phyloP scores from a whole-genome alignment of 2,329 filamentous ascomycete species.

The Alternaria solani region DNA sequence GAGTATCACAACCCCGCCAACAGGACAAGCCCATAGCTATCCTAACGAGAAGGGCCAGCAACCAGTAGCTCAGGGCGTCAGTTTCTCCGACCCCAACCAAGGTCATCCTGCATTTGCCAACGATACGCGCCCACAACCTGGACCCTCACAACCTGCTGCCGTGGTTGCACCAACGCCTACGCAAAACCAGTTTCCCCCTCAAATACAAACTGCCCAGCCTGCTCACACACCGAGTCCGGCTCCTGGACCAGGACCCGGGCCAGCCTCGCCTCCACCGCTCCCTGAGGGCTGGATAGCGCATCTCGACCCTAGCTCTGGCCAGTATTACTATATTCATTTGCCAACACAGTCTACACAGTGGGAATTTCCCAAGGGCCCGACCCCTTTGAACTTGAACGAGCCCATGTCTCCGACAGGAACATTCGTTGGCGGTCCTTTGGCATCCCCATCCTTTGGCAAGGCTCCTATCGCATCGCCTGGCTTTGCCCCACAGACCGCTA shows the following conservation, averaged over 20 bases:
- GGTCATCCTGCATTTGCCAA: conserved; percentile 93
- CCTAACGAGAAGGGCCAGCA: conserved; percentile 77
- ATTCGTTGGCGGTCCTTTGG: conserved; percentile 50
- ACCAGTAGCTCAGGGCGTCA: conserved; percentile 35
- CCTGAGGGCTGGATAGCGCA: conserved; percentile 99
- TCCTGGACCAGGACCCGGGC: conserved; percentile 69
- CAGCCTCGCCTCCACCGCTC: conserved; percentile 86
- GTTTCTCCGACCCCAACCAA: conserved; percentile 54
- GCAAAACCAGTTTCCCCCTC: conserved; percentile 34
- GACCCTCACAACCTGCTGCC: conserved; percentile 49
- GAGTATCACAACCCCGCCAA: conserved; percentile 63
- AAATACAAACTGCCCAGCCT: conserved; percentile 33
- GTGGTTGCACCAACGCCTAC: conserved; percentile 45
- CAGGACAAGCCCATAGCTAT: conserved; percentile 64
- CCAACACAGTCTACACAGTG: conserved; percentile 96
- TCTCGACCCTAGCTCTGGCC: conserved; percentile 91
- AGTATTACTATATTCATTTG: conserved; percentile 99
- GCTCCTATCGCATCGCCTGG: conserved; percentile 77
- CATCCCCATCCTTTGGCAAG: conserved; percentile 63
- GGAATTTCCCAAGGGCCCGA: conserved; percentile 97
- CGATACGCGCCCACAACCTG: conserved; percentile 67
- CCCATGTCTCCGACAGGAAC: conserved; percentile 81
- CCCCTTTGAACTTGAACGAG: conserved; percentile 83
- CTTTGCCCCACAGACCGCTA: conserved; percentile 81
- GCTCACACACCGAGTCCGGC: conserved; percentile 53